Evolutionary conservation across 2,329 filamentous ascomycete species (phyloP).

Genomic region (Pseudocercospora cruenta): DNA sequence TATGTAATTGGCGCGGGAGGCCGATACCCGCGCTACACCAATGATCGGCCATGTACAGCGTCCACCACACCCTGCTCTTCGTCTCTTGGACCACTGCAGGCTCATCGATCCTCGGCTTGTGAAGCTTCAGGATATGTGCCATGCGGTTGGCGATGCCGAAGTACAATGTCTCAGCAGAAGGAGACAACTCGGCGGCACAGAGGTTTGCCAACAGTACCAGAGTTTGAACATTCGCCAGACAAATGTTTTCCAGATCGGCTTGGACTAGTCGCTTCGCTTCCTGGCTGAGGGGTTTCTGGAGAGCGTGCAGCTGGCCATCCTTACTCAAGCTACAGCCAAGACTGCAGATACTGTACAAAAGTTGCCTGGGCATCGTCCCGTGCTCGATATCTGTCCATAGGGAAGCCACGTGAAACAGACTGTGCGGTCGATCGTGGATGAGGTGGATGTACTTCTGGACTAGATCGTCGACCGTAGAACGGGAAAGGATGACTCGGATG

Average conservation of each 20-base stretch:
- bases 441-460: constrained; percentile 35
- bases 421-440: constrained; percentile 43
- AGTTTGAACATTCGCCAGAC: constrained; percentile 45
- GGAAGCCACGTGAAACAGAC: constrained; percentile 40
- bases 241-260: constrained; percentile 43
- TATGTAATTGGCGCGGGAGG: constrained; percentile 39
- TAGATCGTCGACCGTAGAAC: too few species aligned
- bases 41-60: constrained; percentile 47
- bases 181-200: constrained; percentile 40
- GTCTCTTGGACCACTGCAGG: constrained; percentile 42
- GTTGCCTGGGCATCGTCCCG: neutral
- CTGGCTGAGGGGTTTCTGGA: neutral
- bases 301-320: neutral
- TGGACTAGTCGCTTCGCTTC: constrained; percentile 28
- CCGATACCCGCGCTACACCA: constrained; percentile 46
- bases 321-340: neutral
- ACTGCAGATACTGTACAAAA: constrained; percentile 10
- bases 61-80: constrained; percentile 46
- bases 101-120: constrained; percentile 7
- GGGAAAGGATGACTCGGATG: too few species aligned
- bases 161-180: constrained; percentile 44
- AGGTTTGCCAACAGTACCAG: constrained; percentile 46
- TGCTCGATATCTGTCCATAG: neutral
- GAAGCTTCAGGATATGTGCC: constrained; percentile 18
- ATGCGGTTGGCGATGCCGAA: constrained; percentile 34